Conservation (phyloP, 768 basidiomycete genomes). For the Leccinum aurantiacum region DNA sequence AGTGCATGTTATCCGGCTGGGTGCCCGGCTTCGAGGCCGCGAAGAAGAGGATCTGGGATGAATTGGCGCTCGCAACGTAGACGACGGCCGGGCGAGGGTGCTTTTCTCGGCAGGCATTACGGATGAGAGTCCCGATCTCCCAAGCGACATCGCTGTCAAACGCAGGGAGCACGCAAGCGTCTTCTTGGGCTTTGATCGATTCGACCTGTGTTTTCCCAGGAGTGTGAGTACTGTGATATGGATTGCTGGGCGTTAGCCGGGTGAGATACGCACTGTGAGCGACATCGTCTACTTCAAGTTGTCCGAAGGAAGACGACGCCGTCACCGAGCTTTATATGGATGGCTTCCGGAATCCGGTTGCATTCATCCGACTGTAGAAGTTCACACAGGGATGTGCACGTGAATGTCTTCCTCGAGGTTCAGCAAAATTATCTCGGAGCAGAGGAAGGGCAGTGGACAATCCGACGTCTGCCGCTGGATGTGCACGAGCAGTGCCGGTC, state of each 20-base stretch:
- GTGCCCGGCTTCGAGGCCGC: conserved; percentile 30
- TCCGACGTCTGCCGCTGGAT: not conserved
- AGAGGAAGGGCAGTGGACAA: not conserved
- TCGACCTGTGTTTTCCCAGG: conserved; percentile 13
- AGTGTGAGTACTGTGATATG: not conserved
- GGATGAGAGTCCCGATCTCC: conserved; percentile 32
- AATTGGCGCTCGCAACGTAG: conserved; percentile 32
- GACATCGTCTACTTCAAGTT: conserved; percentile 1
- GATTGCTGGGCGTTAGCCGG: not conserved
- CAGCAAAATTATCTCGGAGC: not conserved
- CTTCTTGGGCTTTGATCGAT: conserved; percentile 25
- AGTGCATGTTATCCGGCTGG: conserved; percentile 31
- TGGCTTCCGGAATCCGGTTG: not conserved
- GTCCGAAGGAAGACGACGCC: not conserved
- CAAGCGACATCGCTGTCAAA: conserved; percentile 37
- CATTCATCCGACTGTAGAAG: not conserved
- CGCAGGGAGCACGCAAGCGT: conserved; percentile 23
- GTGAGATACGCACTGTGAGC: conserved; percentile 11
- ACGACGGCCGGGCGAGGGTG: conserved; percentile 26
- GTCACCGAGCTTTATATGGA: not conserved
- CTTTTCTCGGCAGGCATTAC: conserved; percentile 17
- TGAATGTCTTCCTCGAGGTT: not conserved
- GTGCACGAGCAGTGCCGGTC: too few species aligned
- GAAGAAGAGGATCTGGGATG: conserved; percentile 34
- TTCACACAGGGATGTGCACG: not conserved